A percentile compares a stretch with the other conserved stretches of the same genome.
phyloP scores from a whole-genome alignment of 2,329 filamentous ascomycete genomes.

The Cladosporium colombiae region DNA sequence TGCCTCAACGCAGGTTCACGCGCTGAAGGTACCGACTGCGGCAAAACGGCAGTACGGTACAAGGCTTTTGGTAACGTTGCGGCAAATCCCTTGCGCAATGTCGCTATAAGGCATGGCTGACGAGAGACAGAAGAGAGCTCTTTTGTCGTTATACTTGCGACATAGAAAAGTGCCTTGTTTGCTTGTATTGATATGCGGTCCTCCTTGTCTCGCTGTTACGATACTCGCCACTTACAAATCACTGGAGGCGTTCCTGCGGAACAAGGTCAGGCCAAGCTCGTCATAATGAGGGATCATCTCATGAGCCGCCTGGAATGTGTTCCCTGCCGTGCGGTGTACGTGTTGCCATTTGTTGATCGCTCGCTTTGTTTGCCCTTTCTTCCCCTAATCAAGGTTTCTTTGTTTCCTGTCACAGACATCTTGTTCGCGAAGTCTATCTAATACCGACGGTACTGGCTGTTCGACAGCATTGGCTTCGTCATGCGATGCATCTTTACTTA shows the following conservation, averaged over 20 bases:
- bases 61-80: neutral
- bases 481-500: constrained; percentile 3
- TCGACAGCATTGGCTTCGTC: neutral
- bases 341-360: constrained; percentile 4
- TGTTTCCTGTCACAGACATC: too few relatives aligned
- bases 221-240: neutral
- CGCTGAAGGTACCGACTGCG: neutral
- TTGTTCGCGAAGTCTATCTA: neutral
- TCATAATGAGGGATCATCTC: neutral
- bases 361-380: neutral
- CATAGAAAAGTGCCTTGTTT: neutral
- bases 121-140: too few relatives aligned
- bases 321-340: neutral
- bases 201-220: neutral
- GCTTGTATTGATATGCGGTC: neutral
- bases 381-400: neutral
- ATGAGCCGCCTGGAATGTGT: constrained; percentile 3
- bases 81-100: neutral
- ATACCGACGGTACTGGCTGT: neutral
- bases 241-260: neutral
- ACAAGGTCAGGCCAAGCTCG: neutral
- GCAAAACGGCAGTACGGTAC: neutral
- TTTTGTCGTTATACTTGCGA: neutral
- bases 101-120: neutral
- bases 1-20: neutral